Evolutionary conservation across 2,329 filamentous ascomycete species (phyloP), one percentile per base, ranked within the genome.

Genomic region (Neodidymelliopsis sp.): DNA sequence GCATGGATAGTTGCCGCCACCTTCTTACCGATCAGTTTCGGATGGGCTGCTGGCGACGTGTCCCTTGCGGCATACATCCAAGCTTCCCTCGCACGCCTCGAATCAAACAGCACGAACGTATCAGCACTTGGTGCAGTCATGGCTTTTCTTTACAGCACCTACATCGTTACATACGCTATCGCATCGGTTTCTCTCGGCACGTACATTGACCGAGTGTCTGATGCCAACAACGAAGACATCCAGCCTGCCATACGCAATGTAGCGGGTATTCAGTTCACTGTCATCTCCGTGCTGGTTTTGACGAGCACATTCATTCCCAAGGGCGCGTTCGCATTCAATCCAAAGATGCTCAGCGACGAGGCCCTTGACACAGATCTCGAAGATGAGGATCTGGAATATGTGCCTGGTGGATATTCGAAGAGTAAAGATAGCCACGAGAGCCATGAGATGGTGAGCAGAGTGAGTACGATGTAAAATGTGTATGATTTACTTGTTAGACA

Each of bases 1-100:
- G 78, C 77, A 4, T 81, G 74, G 77, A 73, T 76, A 12, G 72
- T 75, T 18, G 77, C 72, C 2, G 76, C 73, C 2, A 76, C 76
- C 0, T 77, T 80, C 48, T 63, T 79, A 16, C 78, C 78, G 1
- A 63, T 63, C 16, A 66, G 63, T 38, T 79, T 80, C 39, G 78
- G 78, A 15, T 81, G 78, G 78, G 79, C 79, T 0, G 78, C 79
- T 4, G 78, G 78, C 11, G 78, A 81, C 43, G 77, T 81, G 11
- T 79, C 77, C 4, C 73, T 81, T 0, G 75, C 76, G 1, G 79
- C 79, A 2, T 81, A 80, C 58, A 79, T 81, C 37, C 79, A 81
- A 59, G 77, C 78, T 3, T 75, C 75, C 5, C 70, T 81, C n/a
- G 71, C 75, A 1, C 70, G 77, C 18, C 67, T 76, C 19, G 78